Conservation (phyloP, 2,329 filamentous ascomycete species). For the Aspergillus carbonarius region DNA sequence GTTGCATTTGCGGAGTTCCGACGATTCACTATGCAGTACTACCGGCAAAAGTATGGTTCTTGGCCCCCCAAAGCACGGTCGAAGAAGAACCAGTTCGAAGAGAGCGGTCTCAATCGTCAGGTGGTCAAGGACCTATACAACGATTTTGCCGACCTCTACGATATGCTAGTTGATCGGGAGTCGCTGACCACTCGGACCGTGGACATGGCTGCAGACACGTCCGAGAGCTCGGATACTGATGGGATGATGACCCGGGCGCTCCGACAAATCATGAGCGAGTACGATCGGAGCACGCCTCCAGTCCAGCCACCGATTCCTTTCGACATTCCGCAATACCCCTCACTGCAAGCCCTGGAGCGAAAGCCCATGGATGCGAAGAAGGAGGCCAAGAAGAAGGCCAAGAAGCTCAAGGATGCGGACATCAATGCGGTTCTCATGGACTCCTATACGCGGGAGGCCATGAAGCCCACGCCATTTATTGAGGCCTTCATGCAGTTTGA, state of each 20-base stretch:
- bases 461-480: conserved; percentile 48
- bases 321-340: conserved; percentile 76
- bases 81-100: conserved; percentile 87
- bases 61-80: conserved; percentile 90
- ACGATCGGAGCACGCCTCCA: conserved; percentile 83
- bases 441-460: conserved; percentile 76
- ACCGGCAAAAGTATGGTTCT: conserved; percentile 64
- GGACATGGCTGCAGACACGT: conserved; percentile 61
- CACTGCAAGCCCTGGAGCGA: conserved; percentile 63
- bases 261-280: conserved; percentile 78
- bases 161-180: conserved; percentile 78
- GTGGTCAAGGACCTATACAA: conserved; percentile 80
- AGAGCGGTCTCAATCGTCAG: conserved; percentile 80
- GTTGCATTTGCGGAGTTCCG: conserved; percentile 71
- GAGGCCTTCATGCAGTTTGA: conserved; percentile 51
- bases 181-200: conserved; percentile 75
- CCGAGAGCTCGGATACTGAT: conserved; percentile 47
- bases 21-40: conserved; percentile 70
- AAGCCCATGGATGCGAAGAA: conserved; percentile 69
- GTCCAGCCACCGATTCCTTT: conserved; percentile 90
- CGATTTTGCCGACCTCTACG: conserved; percentile 84
- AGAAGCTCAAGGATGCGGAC: conserved; percentile 76
- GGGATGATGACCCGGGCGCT: conserved; percentile 68
- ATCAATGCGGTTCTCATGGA: conserved; percentile 73
- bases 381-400: conserved; percentile 68